These are phyloP conservation scores for Leishmania major DNA, from an alignment of 208 protist species.

Conservation along the genomic window DNA sequence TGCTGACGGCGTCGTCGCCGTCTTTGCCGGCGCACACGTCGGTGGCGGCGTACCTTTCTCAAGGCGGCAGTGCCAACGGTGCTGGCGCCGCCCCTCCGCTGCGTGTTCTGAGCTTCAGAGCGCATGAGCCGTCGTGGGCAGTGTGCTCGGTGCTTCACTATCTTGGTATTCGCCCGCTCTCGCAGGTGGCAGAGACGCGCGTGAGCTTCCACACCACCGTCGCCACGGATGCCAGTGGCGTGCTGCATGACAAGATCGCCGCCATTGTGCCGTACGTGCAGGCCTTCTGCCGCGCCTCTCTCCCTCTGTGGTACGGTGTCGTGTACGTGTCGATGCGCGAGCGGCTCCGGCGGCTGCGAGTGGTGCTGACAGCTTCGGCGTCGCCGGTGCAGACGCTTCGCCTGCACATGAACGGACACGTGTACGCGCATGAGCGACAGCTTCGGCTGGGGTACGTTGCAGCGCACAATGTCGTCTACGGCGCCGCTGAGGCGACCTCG, in stretches of 20 bases:
- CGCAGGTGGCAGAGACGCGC: conserved; percentile 39
- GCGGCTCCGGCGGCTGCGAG: conserved; percentile 40
- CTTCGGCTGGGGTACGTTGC: conserved; percentile 60
- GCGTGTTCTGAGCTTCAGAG: conserved; percentile 45
- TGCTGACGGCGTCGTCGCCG: conserved; percentile 6
- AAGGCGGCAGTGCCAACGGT: background rate
- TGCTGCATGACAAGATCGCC: conserved; percentile 49
- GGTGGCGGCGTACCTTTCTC: background rate
- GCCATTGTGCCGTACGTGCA: conserved; percentile 54
- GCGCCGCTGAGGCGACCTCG: conserved; percentile 44
- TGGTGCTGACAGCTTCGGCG: conserved; percentile 31
- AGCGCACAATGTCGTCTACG: conserved; percentile 79
- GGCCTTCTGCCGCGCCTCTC: conserved; percentile 26
- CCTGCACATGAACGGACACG: conserved; percentile 18
- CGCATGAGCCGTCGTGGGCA: conserved; percentile 44
- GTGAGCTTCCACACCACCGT: conserved; percentile 36
- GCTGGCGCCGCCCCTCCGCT: conserved; percentile 22
- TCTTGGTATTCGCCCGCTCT: conserved; percentile 46
- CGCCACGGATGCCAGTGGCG: conserved; percentile 22
- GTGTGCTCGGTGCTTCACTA: conserved; percentile 48
- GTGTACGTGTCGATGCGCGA: conserved; percentile 18
- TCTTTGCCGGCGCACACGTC: background rate
- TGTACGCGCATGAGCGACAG: conserved; percentile 40
- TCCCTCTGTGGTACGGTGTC: conserved; percentile 48
- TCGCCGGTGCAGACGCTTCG: conserved; percentile 17